Evolutionary conservation across 1,284 basidiomycete genomes (phyloP), one percentile per base, ranked within the genome.

Genomic region (Papiliotrema fonsecae): DNA sequence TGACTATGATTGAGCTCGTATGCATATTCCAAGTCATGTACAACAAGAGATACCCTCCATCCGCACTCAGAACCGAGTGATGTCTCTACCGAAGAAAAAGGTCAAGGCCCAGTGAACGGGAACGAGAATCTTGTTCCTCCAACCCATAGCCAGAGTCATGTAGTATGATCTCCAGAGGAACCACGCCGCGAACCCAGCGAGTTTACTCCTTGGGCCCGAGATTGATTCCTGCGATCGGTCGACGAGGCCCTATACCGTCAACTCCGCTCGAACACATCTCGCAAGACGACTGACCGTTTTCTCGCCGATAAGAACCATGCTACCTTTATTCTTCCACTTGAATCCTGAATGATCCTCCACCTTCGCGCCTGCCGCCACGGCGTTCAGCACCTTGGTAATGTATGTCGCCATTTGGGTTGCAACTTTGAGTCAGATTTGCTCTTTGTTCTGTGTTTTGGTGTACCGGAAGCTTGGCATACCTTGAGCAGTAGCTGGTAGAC

Each of bases 401-500:
- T 88, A 88, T 57, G 79, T 82, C 2, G 82, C 88, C 72, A 88
- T 84, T 67, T 90, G 87, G 54, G 82, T 82, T 2, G 88, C 88
- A 25, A 90, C 88, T 85, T 26, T n/a, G 14, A 18, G 13, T 19
- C 11, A 18, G 3, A 2, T 19, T 39, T 28, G n/a, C 25, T 16
- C 25, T 21, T n/a, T n/a, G n/a, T n/a, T n/a, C n/a, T 30, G 32
- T n/a, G 24, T 9, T 9, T 24, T 18, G 36, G 22, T 31, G 11
- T 21, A 22, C 18, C 26, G 25, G 35, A 6, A 26, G 22, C 16
- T 45, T 40, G 41, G 54, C 65, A 21, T 31, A 82, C 83, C 84
- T 79, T 89, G 87, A 16, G 87, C 86, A 21, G 87, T 88, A 1
- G 91, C 88, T 6, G 91, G 90, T 4, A 92, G 77, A 27, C 79